Percentiles rank a stretch among this genome's conserved stretches.
Evolutionary conservation across 345 rosid genomes (phyloP).

Genomic region (Crucihimalaya himalaica): DNA sequence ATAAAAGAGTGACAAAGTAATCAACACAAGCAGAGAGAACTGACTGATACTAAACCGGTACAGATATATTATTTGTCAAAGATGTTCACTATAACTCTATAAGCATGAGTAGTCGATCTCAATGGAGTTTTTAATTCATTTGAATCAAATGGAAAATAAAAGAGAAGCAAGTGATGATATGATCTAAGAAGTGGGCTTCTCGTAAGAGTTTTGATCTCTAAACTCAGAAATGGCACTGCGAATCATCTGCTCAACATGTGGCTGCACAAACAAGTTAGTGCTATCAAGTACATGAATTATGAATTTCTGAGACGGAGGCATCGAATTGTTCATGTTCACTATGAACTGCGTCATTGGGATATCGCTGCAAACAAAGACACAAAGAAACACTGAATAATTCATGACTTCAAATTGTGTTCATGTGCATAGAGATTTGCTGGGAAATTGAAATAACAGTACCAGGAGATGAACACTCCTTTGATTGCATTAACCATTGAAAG

Average conservation of each 20-base stretch:
- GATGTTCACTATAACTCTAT: background rate
- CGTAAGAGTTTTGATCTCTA: constrained; percentile 84
- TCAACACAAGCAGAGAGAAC: background rate
- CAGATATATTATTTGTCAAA: background rate
- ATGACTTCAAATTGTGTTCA: background rate
- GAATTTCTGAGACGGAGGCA: constrained; percentile 82
- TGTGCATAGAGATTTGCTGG: background rate
- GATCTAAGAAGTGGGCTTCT: constrained; percentile 63
- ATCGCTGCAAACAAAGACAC: constrained; percentile 49
- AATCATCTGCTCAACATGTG: constrained; percentile 68
- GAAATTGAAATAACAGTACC: constrained; percentile 40
- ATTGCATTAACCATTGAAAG: constrained; percentile 74
- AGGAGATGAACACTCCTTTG: constrained; percentile 77
- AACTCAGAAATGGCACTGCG: constrained; percentile 73
- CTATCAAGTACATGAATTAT: constrained; percentile 70
- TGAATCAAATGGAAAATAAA: background rate
- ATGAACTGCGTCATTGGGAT: constrained; percentile 88
- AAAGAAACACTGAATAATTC: background rate
- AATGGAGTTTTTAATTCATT: background rate
- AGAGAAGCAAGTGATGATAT: background rate
- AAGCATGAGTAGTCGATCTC: background rate
- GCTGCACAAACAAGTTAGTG: constrained; percentile 82
- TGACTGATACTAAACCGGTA: background rate
- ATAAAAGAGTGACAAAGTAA: background rate
- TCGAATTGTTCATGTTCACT: constrained; percentile 59